Conservation (phyloP, 208 protist species). For the Histomonas meleagridis region DNA sequence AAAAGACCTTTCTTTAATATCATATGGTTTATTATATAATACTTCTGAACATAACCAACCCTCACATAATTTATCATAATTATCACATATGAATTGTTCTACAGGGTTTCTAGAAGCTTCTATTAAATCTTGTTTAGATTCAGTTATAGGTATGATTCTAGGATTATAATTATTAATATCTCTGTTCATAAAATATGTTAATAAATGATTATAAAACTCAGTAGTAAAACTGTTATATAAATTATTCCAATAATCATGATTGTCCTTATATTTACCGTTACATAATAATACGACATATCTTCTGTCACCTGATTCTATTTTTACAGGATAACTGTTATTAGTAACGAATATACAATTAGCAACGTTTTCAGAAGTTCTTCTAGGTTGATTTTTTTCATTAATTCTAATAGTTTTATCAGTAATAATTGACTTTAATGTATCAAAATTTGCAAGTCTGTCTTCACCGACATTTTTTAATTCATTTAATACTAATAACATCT, state of each 20-base stretch:
- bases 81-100: background rate
- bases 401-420: background rate
- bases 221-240: background rate
- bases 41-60: background rate
- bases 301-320: background rate
- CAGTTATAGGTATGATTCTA: background rate
- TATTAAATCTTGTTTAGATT: background rate
- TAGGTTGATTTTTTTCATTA: background rate
- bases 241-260: background rate
- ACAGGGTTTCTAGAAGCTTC: no score
- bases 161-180: background rate
- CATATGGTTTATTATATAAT: background rate
- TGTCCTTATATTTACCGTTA: background rate
- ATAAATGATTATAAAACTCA: background rate
- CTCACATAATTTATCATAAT: background rate
- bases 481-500: background rate
- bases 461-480: background rate
- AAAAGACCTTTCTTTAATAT: background rate
- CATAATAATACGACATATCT: background rate
- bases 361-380: background rate
- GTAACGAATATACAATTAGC: background rate
- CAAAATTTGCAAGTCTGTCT: background rate
- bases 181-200: background rate
- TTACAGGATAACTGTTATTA: background rate
- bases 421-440: background rate